phyloP scores from a whole-genome alignment of 495 filamentous ascomycete genomes.

The Extremus antarcticus region DNA sequence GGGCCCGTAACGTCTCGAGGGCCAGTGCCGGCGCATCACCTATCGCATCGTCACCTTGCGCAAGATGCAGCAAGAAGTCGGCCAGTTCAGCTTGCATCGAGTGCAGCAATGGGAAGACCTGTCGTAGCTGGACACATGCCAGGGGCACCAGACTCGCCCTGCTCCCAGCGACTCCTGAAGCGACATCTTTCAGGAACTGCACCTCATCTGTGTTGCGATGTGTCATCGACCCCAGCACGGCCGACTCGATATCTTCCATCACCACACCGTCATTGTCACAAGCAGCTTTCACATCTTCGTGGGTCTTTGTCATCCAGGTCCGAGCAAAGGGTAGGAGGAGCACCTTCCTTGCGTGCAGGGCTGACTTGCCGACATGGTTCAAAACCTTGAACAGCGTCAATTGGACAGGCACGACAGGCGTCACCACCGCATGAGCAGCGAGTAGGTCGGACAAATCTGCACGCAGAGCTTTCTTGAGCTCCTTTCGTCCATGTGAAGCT shows the following conservation, averaged over 20 bases:
- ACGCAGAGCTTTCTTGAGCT: conserved; percentile 54
- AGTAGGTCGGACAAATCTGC: conserved; percentile 62
- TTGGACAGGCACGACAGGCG: conserved; percentile 58
- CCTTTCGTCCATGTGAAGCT: conserved; percentile 4
- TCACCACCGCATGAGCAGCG: conserved; percentile 54
- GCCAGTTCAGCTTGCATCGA: conserved; percentile 44
- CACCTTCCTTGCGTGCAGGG: conserved; percentile 53
- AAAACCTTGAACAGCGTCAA: conserved; percentile 57
- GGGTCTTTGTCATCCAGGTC: conserved; percentile 46
- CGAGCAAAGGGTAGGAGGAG: conserved; percentile 59
- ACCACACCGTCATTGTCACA: conserved; percentile 42
- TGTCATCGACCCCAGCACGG: conserved; percentile 49
- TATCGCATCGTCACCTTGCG: conserved; percentile 26
- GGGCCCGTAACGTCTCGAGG: conserved; percentile 53
- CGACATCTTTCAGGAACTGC: conserved; percentile 41
- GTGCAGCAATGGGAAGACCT: conserved; percentile 61
- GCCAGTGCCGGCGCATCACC: conserved; percentile 38
- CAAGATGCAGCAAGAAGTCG: conserved; percentile 48
- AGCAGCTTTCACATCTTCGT: conserved; percentile 31
- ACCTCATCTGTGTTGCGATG: conserved; percentile 59
- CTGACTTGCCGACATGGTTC: conserved; percentile 58
- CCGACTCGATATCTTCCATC: conserved; percentile 46
- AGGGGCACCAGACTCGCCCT: conserved; percentile 45
- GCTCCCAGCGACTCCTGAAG: conserved; percentile 12
- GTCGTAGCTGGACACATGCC: conserved; percentile 52